Evolutionary conservation across 2,329 filamentous ascomycete genomes (phyloP), one percentile per base, ranked within the genome.

Genomic region (Aureobasidium vineae): DNA sequence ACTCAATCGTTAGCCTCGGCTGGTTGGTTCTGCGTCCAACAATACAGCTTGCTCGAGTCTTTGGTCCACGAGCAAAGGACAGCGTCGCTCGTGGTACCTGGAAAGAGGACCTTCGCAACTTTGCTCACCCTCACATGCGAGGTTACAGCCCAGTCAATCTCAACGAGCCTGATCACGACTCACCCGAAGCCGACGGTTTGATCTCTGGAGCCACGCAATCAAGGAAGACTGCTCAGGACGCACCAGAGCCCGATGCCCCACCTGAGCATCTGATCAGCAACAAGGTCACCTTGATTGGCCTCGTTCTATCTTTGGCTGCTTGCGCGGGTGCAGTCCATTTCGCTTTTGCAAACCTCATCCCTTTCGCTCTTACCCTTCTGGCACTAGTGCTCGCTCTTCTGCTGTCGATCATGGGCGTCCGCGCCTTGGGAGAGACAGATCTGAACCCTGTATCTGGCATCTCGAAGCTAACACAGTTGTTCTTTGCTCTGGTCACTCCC

Each of bases 401-500:
- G 10, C 79, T 88, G 13, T 85, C 82, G 43, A 81, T 88, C 66
- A 88, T 88, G 85, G 86, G 85, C 52, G 86, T 88, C 2, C 84
- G 86, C 47, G 86, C 86, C 0, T 79, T 88, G 0, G 87, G 87
- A 49, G 87, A 98, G 80, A 98, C 95, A 5, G 95, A 99, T 73
- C 83, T 99, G 11, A 98, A 98, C 74, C 95, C 95, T 0, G 95
- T 98, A 2, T 96, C 91, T 1, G 95, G 95, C 40, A 99, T 98
- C 77, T 94, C 90, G 75, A 99, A 99, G 80, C 84, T 99, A 3
- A 96, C 95, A 0, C 95, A 99, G 77, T 86, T 99, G 2, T 89
- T 98, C 74, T 98, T 99, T 77, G 95, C 95, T 2, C 80, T 97
- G 59, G 90, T 96, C 45, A 92, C 96, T 2, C 93, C 95, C 0